Conservation (phyloP, 495 filamentous ascomycete species). For the Xylaria palmicola region DNA sequence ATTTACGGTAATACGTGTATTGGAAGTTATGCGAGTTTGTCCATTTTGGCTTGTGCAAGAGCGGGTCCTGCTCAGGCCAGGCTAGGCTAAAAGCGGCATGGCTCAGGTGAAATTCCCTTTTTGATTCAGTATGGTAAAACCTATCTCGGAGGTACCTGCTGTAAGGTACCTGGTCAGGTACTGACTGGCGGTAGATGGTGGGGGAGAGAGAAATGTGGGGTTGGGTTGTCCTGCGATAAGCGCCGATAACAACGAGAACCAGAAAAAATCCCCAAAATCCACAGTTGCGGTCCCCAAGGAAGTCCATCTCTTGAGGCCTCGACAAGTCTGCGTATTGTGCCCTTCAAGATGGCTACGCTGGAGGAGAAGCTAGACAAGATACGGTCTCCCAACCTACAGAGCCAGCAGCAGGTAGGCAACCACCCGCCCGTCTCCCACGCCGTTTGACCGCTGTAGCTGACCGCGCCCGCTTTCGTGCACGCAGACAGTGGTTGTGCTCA, state of each 20-base stretch:
- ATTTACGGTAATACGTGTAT: too few species aligned
- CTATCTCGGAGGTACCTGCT: too few species aligned
- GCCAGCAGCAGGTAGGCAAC: conserved; percentile 77
- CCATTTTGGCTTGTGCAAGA: too few species aligned
- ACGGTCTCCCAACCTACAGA: conserved; percentile 92
- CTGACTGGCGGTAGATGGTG: conserved; percentile 18
- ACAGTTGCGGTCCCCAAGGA: background rate
- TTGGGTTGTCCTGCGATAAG: conserved; percentile 28
- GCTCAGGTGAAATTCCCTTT: too few species aligned
- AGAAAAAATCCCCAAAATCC: conserved; percentile 32
- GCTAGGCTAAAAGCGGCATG: too few species aligned
- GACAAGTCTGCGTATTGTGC: conserved; percentile 28
- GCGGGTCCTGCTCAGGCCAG: too few species aligned
- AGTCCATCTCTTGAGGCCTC: conserved; percentile 14
- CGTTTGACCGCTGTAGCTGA: too few species aligned
- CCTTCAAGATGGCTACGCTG: conserved; percentile 66
- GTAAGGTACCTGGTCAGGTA: too few species aligned
- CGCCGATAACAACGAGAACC: conserved; percentile 27
- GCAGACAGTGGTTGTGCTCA: conserved; percentile 83
- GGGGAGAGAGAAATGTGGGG: conserved; percentile 23
- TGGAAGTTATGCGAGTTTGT: too few species aligned
- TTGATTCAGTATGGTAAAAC: too few species aligned
- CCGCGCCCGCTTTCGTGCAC: background rate
- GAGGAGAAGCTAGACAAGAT: conserved; percentile 93
- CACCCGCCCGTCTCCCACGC: too few species aligned